Evolutionary conservation across 352 stramenopile genomes (phyloP), one percentile per base, ranked within the genome.

Genomic region (Phytophthora parvispora): DNA sequence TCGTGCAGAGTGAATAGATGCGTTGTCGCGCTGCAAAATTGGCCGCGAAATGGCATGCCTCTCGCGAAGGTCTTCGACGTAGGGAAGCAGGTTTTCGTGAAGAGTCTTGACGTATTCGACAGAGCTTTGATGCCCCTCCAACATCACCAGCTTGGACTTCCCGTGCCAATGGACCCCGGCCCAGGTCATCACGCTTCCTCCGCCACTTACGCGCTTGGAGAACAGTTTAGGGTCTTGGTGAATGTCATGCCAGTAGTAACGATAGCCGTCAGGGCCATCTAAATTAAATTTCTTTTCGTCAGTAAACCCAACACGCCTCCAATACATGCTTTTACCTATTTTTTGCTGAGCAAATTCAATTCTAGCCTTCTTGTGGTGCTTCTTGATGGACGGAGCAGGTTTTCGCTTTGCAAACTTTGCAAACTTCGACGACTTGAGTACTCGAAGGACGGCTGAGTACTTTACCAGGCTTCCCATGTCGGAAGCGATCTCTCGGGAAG

Each of bases 361-460:
- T 3, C 45, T 20, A 10, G 27, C 32, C 16, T 28, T 49, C 42
- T 68, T 61, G 24, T 68, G 60, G 25, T 62, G 60, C 15, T 52
- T 20, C 42, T 58, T 68, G 40, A 68, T 45, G 9, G 10, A 29
- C 2, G 60, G 51, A 3, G 49, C 18, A 6, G 18, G 52, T 40
- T 62, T 68, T 22, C 43, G 28, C 60, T 68, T 62, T 10, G 60
- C 29, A 38, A 50, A 68, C 51, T 61, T 68, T 18, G n/a, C 5
- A 40, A 57, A 68, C 7, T 28, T 28, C 8, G 54, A 51, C 36
- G 13, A 42, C 1, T 42, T 43, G 4, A 68, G 60, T 9, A 51
- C 20, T 8, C 51, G 36, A 3, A 68, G 60, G 3, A 68, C 42
- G 1, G 60, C 57, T 55, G 16, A 43, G 16, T 48, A 54, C 13